These are phyloP conservation scores for Sanghuangporus sanghuang DNA, from an alignment of 1,284 basidiomycete species.

Conservation along the genomic window DNA sequence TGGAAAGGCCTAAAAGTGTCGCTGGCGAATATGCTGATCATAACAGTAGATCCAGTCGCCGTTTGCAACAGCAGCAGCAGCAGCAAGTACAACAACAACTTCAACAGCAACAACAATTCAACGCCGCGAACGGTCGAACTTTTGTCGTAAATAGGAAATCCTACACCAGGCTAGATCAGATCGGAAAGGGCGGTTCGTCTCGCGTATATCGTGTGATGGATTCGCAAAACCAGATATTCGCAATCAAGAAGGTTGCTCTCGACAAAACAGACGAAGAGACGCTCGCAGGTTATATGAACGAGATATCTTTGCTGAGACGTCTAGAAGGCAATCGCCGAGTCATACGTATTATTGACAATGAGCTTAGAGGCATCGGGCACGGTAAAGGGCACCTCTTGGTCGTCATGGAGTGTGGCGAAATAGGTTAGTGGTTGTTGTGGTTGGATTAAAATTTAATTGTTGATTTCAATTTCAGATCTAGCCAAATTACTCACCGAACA, in stretches of 20 bases:
- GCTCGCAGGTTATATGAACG: slow-evolving; percentile 90
- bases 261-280: slow-evolving; percentile 84
- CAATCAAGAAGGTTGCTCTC: slow-evolving; percentile 84
- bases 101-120: neutral
- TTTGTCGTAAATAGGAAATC: slow-evolving; percentile 58
- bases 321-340: slow-evolving; percentile 86
- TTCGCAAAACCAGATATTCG: slow-evolving; percentile 71
- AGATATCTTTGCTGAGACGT: slow-evolving; percentile 83
- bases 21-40: slow-evolving; percentile 19
- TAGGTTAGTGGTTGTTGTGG: slow-evolving; percentile 35
- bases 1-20: slow-evolving; percentile 41
- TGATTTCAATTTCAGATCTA: slow-evolving; percentile 45
- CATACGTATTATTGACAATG: slow-evolving; percentile 84
- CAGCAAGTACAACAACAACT: neutral
- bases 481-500: slow-evolving; percentile 79
- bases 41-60: slow-evolving; percentile 18
- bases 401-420: slow-evolving; percentile 94
- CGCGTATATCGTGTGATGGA: slow-evolving; percentile 88
- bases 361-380: slow-evolving; percentile 57
- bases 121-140: neutral
- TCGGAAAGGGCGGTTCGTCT: slow-evolving; percentile 92
- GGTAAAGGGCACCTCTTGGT: slow-evolving; percentile 68
- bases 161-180: slow-evolving; percentile 80
- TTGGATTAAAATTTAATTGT: neutral
- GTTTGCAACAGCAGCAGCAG: neutral